Base-by-base conservation (phyloP, 2,329 filamentous ascomycete genomes). In the Trichoderma sp. region DNA sequence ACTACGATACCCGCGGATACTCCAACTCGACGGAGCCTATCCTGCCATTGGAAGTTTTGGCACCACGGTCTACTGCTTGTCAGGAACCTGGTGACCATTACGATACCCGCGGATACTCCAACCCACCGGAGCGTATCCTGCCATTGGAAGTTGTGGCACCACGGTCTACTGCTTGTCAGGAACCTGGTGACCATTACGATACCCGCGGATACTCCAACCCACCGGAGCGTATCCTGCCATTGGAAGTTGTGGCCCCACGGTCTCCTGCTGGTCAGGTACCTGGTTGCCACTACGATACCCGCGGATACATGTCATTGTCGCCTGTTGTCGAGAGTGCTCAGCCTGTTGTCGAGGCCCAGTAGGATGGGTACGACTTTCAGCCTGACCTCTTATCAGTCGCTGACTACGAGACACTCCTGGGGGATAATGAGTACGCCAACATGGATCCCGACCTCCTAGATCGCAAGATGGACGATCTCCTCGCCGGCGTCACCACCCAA, bases 31-130 rank as follows among this genome's bases (percentile, higher is more conserved):
- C 28, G 28, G 28, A 28, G 30, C 34, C 28, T 43, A 70, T 70
- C 36, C 70, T 62, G 59, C 65, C 70, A 62, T 72, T 72, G 65
- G 65, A 68, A 68, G 70, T 72, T 28, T 58, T 57, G 47, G 58
- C 23, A 4, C 15, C 58, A 36, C 26, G 50, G 65, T 50, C 43
- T 28, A 2, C 47, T 68, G 65, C 70, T 68, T 9, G 57, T 69
- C 70, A 68, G 64, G 26, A 26, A 26, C 58, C 65, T 55, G 43
- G 30, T 4, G 2, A n/a, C 58, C 26, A n/a, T n/a, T n/a, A n/a
- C n/a, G n/a, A n/a, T n/a, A n/a, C n/a, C n/a, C n/a, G n/a, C n/a
- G n/a, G n/a, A n/a, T n/a, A n/a, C n/a, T n/a, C n/a, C n/a, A n/a
- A n/a, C n/a, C n/a, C n/a, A n/a, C n/a, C n/a, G n/a, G n/a, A n/a